Evolutionary conservation across 148 eudicot species (phyloP).

Genomic region (Rhododendron mucronatum): DNA sequence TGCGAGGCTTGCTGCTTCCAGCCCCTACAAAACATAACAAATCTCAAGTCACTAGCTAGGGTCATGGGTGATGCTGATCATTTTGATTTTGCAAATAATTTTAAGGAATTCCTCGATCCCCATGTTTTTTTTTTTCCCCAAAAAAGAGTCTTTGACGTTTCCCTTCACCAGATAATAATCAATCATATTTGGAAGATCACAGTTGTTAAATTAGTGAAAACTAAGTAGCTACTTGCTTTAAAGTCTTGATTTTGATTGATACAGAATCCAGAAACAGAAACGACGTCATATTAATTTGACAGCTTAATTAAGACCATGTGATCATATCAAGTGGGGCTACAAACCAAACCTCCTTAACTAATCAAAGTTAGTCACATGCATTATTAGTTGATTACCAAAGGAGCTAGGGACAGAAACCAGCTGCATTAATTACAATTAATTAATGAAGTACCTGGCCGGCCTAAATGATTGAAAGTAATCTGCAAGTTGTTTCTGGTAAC

Average conservation of each 20-base stretch:
- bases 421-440: neutral
- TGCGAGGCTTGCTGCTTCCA: neutral
- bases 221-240: too few relatives aligned
- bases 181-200: neutral
- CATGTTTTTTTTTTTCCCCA: neutral
- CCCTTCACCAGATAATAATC: neutral
- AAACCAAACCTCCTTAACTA: neutral
- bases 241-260: too few relatives aligned
- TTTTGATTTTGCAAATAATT: too few relatives aligned
- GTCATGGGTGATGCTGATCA: neutral
- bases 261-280: too few relatives aligned
- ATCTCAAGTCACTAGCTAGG: neutral
- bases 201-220: neutral
- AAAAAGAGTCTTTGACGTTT: neutral
- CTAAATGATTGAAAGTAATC: neutral
- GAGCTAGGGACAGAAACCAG: neutral
- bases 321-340: neutral
- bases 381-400: too few relatives aligned
- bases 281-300: too few relatives aligned
- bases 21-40: neutral
- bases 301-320: neutral
- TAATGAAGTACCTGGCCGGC: neutral
- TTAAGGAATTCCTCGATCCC: neutral
- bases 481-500: neutral
- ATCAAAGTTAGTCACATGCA: too few relatives aligned